Evolutionary conservation across 192 early-diverging fungal species (phyloP), one percentile per base, ranked within the genome.

Genomic region (Piromyces sp.): DNA sequence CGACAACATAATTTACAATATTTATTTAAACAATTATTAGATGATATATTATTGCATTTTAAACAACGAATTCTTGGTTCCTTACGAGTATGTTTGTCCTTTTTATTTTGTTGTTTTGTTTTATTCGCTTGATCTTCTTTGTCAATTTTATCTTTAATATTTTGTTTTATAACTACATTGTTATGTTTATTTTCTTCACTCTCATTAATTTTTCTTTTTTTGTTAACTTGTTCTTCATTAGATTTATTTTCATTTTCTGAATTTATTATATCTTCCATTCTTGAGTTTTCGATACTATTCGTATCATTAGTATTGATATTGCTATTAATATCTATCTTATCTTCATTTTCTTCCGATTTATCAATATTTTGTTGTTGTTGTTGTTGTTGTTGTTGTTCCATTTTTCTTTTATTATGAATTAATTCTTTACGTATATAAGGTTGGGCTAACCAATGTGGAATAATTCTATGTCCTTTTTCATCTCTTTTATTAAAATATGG

Each of bases 381-480:
- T 36, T 40, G 13, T 15, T 40, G 9, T 15, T 40, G 38, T 40
- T 40, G 38, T 40, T 51, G 15, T 22, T 51, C 42, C 15, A 51
- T 80, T 80, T 80, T 80, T 33, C 31, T 33, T 22, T 22, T 40
- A 80, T 80, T 22, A 36, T 80, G 31, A 2, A 80, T 22, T 9
- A 80, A 22, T 80, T 80, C 19, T 28, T 81, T 83, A 68, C 93
- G 86, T 79, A 94, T 84, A 81, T 91, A 89, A 26, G 94, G 94
- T 84, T 94, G 94, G 42, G 86, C 87, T 22, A 90, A 85, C 93
- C 93, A 94, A 33, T 85, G 85, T 26, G 94, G 94, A 58, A 93
- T 84, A 26, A 86, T 86, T 30, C 89, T 87, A 82, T 89, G 86
- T 0, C 92, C 92, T 30, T 87, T 82, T 29, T 86, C 88, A 83